A percentile compares a stretch with the other conserved stretches of the same genome.
Conservation (phyloP, 257 asterid species). For the Orobanche coerulescens region DNA sequence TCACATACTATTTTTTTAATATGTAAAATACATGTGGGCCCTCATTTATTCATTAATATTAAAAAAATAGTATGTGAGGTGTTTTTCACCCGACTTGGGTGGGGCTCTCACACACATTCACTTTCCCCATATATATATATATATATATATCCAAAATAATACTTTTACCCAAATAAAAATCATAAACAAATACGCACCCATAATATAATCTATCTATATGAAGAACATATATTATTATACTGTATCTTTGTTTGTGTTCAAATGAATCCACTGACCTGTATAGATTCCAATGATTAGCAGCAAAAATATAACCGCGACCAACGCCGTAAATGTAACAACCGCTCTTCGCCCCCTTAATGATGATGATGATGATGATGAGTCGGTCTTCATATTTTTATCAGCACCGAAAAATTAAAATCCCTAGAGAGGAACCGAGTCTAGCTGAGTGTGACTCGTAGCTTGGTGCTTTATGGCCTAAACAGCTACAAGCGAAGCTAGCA, state of each 20-base stretch:
- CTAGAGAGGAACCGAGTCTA: conserved; percentile 1
- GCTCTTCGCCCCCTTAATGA: conserved; percentile 19
- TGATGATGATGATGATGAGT: conserved; percentile 15
- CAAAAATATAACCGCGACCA: conserved; percentile 10
- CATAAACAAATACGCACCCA: no score
- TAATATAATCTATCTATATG: no score
- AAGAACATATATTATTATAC: neutral
- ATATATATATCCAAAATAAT: no score
- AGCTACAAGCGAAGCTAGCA: conserved; percentile 19
- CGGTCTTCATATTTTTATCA: conserved; percentile 22
- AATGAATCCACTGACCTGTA: conserved; percentile 28
- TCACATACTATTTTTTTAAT: no score
- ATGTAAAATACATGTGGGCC: no score
- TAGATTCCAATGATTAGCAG: conserved; percentile 27
- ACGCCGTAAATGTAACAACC: conserved; percentile 19
- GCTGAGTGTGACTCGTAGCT: conserved; percentile 28
- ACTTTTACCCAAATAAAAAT: no score
- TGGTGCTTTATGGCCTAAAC: conserved; percentile 17
- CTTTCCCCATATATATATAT: no score
- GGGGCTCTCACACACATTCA: no score
- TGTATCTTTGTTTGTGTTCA: no score
- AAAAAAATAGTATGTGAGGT: no score
- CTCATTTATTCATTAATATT: no score
- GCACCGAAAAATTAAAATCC: neutral
- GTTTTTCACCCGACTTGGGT: no score